These are phyloP conservation scores for Lineolata rhizophorae DNA, from an alignment of 495 filamentous ascomycete genomes.

Conservation along the genomic window DNA sequence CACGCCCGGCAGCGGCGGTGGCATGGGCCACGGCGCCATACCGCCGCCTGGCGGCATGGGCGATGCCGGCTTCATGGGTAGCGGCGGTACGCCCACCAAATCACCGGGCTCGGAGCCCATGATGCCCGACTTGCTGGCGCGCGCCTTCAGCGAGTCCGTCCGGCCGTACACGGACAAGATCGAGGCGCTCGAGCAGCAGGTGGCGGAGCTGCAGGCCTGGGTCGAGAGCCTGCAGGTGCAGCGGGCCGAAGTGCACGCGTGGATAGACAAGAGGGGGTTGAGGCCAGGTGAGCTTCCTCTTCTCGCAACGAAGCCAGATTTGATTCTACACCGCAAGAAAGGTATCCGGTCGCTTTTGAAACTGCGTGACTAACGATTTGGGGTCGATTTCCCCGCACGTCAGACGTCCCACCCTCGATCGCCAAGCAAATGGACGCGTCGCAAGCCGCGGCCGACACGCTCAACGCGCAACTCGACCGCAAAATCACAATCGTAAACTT, in stretches of 20 bases:
- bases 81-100: no score
- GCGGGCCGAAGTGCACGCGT: constrained; percentile 24
- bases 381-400: no score
- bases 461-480: constrained; percentile 30
- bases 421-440: constrained; percentile 24
- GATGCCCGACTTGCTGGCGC: constrained; percentile 24
- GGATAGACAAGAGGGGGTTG: constrained; percentile 29
- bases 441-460: constrained; percentile 19
- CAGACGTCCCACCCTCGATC: constrained; percentile 28
- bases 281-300: constrained; percentile 21
- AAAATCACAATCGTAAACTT: constrained; percentile 32
- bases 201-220: constrained; percentile 21
- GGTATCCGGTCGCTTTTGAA: no score
- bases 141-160: constrained; percentile 27
- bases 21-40: constrained; percentile 5
- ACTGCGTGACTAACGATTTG: no score
- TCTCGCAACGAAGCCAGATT: constrained; percentile 1
- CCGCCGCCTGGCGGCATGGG: no score
- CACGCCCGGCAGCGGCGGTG: constrained; percentile 1
- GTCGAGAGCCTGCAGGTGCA: constrained; percentile 24
- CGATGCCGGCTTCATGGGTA: no score
- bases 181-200: constrained; percentile 21
- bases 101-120: constrained; percentile 13
- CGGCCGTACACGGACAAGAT: constrained; percentile 25
- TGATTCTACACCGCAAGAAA: no score